Conservation (phyloP, 257 asterid species). For the Plantago ovata region DNA sequence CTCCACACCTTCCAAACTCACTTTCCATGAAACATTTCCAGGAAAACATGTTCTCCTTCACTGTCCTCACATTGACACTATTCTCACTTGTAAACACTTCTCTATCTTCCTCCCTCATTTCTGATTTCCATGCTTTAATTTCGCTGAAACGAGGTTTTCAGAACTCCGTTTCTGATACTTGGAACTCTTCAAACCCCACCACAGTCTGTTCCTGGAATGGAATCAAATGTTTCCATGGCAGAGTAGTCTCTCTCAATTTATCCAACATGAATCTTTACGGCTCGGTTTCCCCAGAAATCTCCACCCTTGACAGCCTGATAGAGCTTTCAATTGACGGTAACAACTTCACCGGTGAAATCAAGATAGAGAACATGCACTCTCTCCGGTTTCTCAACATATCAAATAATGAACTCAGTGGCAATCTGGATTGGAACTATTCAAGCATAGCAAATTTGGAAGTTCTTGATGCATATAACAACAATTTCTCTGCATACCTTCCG, state of each 20-base stretch:
- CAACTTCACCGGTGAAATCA: slow-evolving; percentile 90
- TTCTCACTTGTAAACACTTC: slow-evolving; percentile 33
- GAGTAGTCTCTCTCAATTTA: slow-evolving; percentile 58
- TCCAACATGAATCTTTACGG: slow-evolving; percentile 79
- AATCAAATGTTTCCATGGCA: slow-evolving; percentile 48
- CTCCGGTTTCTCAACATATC: slow-evolving; percentile 69
- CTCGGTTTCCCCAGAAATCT: slow-evolving; percentile 58
- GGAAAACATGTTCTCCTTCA: slow-evolving; percentile 41
- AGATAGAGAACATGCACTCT: slow-evolving; percentile 52
- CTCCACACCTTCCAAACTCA: slow-evolving; percentile 44
- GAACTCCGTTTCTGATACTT: slow-evolving; percentile 35
- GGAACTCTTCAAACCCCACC: slow-evolving; percentile 56
- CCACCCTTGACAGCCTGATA: slow-evolving; percentile 48
- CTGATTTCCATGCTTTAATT: slow-evolving; percentile 61
- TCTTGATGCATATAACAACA: slow-evolving; percentile 83
- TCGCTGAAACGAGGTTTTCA: slow-evolving; percentile 53
- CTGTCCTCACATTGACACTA: slow-evolving; percentile 35
- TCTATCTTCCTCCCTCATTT: slow-evolving; percentile 39
- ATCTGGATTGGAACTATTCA: slow-evolving; percentile 73
- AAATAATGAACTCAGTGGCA: slow-evolving; percentile 61
- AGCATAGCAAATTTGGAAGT: slow-evolving; percentile 49
- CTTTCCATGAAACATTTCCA: slow-evolving; percentile 36
- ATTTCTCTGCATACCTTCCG: slow-evolving; percentile 71
- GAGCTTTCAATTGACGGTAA: slow-evolving; percentile 84
- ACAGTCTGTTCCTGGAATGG: slow-evolving; percentile 81